Conservation (phyloP, 2,329 filamentous ascomycete species). For the Arthroderma uncinatum region DNA sequence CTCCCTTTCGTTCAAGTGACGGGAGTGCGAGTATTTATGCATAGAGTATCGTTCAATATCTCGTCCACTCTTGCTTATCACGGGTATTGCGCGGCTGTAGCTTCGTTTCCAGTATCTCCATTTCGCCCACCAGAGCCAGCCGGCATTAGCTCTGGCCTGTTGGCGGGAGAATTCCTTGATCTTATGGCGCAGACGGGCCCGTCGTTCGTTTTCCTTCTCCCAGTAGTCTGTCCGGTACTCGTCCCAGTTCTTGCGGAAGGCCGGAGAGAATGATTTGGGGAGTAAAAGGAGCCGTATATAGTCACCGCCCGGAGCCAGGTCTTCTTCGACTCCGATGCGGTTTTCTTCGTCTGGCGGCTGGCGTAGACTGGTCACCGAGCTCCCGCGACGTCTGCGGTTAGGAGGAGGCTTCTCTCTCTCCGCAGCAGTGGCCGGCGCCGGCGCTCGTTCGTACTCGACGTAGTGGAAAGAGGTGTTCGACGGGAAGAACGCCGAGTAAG, state of each 20-base stretch:
- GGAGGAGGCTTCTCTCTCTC: not conserved
- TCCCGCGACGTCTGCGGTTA: conserved; percentile 3
- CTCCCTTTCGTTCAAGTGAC: conserved; percentile 10
- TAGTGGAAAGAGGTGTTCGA: conserved; percentile 59
- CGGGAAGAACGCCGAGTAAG: conserved; percentile 55
- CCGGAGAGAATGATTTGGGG: conserved; percentile 87
- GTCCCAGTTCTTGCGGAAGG: conserved; percentile 96
- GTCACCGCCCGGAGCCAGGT: conserved; percentile 79
- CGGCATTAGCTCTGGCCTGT: conserved; percentile 51
- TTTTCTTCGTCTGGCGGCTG: conserved; percentile 10
- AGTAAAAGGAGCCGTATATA: conserved; percentile 82
- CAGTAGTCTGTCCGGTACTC: conserved; percentile 89
- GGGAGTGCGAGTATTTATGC: conserved; percentile 20
- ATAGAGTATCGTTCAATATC: conserved; percentile 20
- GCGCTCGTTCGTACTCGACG: conserved; percentile 44
- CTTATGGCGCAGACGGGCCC: conserved; percentile 59
- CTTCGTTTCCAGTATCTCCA: conserved; percentile 41
- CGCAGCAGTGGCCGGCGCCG: not conserved
- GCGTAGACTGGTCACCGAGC: conserved; percentile 2
- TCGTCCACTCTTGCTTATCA: conserved; percentile 5
- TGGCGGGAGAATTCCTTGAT: conserved; percentile 58
- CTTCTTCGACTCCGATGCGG: conserved; percentile 58
- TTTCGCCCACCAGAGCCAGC: conserved; percentile 79
- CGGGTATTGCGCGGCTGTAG: not conserved
- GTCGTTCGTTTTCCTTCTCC: conserved; percentile 89